A percentile compares a stretch with the other conserved stretches of the same genome.
Conservation (phyloP, 805 yeast genomes). For the Wickerhamiella spandovensis region DNA sequence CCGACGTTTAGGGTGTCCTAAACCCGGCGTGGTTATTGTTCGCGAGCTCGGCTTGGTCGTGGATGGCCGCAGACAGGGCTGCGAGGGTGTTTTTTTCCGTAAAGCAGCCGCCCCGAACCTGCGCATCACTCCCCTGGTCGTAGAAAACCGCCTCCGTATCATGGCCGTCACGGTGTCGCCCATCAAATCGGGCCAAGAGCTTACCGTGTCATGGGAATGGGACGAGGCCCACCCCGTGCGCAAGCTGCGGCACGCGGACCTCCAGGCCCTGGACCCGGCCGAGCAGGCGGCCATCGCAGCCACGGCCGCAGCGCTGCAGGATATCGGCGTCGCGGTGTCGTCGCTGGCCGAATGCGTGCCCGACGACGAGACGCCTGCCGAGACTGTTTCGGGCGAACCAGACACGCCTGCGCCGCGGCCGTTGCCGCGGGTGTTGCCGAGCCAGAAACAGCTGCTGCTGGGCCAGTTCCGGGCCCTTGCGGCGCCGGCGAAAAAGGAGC, state of each 20-base stretch:
- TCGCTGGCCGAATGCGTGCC: background rate
- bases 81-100: conserved; percentile 59
- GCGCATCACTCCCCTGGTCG: conserved; percentile 36
- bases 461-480: background rate
- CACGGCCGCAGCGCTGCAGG: background rate
- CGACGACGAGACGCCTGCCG: background rate
- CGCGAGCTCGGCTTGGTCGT: conserved; percentile 51
- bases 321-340: background rate
- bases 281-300: conserved; percentile 1
- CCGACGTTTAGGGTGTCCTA: conserved; percentile 54
- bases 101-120: conserved; percentile 70
- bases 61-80: conserved; percentile 73
- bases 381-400: background rate
- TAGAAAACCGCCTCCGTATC: conserved; percentile 33
- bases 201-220: conserved; percentile 84
- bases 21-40: conserved; percentile 40
- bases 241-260: conserved; percentile 24
- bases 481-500: background rate
- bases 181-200: conserved; percentile 53
- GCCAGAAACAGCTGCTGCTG: background rate
- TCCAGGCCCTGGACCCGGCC: background rate
- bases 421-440: background rate
- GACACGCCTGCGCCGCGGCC: background rate
- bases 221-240: conserved; percentile 63
- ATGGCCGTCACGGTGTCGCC: conserved; percentile 42